Conservation (phyloP, 148 eudicot genomes). For the Pouteria glomerata region DNA sequence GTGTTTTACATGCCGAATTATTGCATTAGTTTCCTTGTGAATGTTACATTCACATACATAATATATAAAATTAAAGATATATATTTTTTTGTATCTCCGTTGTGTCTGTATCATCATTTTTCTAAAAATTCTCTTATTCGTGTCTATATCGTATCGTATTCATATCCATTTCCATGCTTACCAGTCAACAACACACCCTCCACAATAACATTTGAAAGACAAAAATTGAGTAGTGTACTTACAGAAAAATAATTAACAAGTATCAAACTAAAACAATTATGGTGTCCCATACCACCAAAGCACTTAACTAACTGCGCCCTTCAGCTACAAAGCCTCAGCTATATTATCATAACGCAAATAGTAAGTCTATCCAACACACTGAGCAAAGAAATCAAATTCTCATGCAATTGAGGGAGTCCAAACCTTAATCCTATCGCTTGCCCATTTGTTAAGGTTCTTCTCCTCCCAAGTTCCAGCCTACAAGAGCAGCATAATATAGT, state of each 20-base stretch:
- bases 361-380: neutral
- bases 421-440: constrained; percentile 82
- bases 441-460: constrained; percentile 89
- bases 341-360: neutral
- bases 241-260: neutral
- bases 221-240: neutral
- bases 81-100: no score
- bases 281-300: neutral
- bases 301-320: neutral
- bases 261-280: neutral
- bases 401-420: constrained; percentile 4
- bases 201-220: constrained; percentile 7
- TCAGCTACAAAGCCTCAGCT: neutral
- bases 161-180: no score
- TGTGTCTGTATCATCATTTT: no score
- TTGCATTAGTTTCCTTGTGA: no score
- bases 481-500: neutral
- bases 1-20: no score
- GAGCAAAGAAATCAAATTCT: neutral
- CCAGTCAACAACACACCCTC: constrained; percentile 1
- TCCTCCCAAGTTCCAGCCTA: constrained; percentile 99
- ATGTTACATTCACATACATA: no score
- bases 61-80: no score
- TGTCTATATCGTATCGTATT: no score
- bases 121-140: no score